These are phyloP conservation scores for Boehmeria nivea DNA, from an alignment of 306 rosid species.

Conservation along the genomic window DNA sequence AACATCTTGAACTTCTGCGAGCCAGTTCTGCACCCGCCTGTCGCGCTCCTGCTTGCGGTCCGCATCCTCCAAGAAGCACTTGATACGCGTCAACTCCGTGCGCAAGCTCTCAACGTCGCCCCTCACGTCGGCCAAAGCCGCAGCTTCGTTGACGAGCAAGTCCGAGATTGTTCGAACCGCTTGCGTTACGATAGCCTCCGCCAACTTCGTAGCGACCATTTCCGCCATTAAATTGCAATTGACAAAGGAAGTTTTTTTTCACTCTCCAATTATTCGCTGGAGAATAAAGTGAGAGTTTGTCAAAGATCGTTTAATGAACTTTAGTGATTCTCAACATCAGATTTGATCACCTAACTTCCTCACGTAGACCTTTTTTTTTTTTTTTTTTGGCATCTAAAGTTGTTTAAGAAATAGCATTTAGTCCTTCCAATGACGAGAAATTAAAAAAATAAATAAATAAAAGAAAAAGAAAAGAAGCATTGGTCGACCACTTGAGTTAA, in stretches of 20 bases:
- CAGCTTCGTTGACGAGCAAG: not conserved
- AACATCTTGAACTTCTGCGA: conserved; percentile 48
- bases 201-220: not conserved
- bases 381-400: too few relatives aligned
- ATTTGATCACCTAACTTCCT: too few relatives aligned
- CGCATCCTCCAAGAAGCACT: conserved; percentile 13
- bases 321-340: too few relatives aligned
- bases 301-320: too few relatives aligned
- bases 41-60: conserved; percentile 39
- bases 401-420: too few relatives aligned
- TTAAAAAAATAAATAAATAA: too few relatives aligned
- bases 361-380: too few relatives aligned
- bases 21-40: conserved; percentile 24
- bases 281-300: too few relatives aligned
- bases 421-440: too few relatives aligned
- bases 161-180: not conserved
- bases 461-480: too few relatives aligned
- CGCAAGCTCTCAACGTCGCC: not conserved
- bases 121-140: not conserved
- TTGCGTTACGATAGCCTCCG: conserved; percentile 4
- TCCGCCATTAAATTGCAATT: not conserved
- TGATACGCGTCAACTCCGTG: conserved; percentile 1
- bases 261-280: too few relatives aligned
- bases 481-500: too few relatives aligned
- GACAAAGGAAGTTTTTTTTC: not conserved